Evolutionary conservation across 257 asterid species (phyloP), one percentile per base, ranked within the genome.

Genomic region (Misopates orontium): DNA sequence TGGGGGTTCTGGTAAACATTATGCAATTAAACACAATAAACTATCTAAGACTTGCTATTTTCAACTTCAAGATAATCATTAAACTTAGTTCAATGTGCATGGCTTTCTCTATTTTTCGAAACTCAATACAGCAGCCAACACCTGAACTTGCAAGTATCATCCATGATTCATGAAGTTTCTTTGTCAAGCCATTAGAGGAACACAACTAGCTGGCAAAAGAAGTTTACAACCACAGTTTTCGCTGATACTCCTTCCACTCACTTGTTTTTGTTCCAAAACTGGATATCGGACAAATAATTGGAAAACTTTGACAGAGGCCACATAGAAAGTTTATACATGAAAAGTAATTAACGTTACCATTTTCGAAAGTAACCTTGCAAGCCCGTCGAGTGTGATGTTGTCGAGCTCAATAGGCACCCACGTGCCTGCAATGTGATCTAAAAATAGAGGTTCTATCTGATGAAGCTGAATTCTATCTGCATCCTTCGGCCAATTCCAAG

Each of bases 141-240:
- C 99, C 99, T 72, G 99, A 87, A 80, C 99, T 93, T 71, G 90
- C 97, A 67, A 93, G 97, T 80, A 93, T 90, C 99, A 93, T 93
- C 99, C 99, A 93, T n/a, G n/a, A n/a, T n/a, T n/a, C n/a, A n/a
- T 15, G 99, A 93, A 41, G 99, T 93, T 44, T 93, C 97, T 78
- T 93, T 93, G 87, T 93, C 97, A 36, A 93, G 97, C 74, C 90
- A 72, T 78, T 93, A 93, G 40, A 93, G 96, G 85, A 93, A 93
- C 61, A 93, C 92, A 64, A 93, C 74, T 31, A 93, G 81, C 82
- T 93, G 99, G 78, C 92, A 83, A 69, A 93, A 50, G 72, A 93
- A 93, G 76, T 87, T 93, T 66, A 93, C 99, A 13, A 93, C 86
- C 36, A 93, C 96, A 39, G 99, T 87, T 76, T 86, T 90, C 5